phyloP scores from a whole-genome alignment of 225 moss, liverwort and hornwort species.

The Pleurozium schreberi region DNA sequence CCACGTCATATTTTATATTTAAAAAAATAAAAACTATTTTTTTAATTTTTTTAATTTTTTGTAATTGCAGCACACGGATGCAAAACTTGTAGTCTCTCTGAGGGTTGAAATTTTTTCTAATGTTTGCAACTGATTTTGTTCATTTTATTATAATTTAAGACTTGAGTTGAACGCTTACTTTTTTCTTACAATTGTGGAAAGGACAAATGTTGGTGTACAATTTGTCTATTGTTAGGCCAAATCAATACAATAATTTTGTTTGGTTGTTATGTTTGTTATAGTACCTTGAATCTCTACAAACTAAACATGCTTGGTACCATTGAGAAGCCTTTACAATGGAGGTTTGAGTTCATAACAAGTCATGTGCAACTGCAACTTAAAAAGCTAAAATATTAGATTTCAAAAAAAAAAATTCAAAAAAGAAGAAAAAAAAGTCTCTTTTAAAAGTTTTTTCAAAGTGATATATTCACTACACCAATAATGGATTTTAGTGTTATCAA shows the following conservation, averaged over 20 bases:
- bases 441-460: background rate
- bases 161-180: background rate
- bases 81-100: too few species aligned
- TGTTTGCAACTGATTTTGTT: background rate
- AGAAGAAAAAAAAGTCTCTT: rapidly evolving
- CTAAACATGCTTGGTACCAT: too few species aligned
- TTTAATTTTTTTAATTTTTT: too few species aligned
- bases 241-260: background rate
- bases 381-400: too few species aligned
- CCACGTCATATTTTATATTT: too few species aligned
- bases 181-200: background rate
- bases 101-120: too few species aligned
- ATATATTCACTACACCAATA: background rate
- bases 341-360: background rate
- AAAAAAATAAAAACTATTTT: too few species aligned
- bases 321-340: background rate
- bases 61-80: too few species aligned
- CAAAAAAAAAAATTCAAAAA: too few species aligned
- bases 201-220: background rate
- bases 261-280: background rate
- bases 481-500: background rate
- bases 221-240: background rate
- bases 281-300: rapidly evolving
- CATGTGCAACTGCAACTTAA: background rate
- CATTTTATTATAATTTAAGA: background rate